Percentiles rank a stretch among this genome's conserved stretches.
Evolutionary conservation across 352 stramenopile genomes (phyloP).

Genomic region (Phytophthora colocasiae): DNA sequence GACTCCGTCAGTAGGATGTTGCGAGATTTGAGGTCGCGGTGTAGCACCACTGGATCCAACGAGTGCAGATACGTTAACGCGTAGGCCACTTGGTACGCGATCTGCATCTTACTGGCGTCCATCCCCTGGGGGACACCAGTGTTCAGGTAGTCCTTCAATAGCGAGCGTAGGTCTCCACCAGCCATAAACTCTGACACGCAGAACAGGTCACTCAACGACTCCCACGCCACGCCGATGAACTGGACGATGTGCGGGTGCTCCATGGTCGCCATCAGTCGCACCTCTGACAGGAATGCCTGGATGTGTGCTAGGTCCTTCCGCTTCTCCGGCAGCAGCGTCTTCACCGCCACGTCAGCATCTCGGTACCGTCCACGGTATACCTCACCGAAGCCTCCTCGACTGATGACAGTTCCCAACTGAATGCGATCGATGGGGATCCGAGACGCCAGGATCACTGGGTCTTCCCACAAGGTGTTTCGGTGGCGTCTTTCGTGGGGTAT

Average conservation of each 20-base stretch:
- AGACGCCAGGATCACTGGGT: slow-evolving; percentile 45
- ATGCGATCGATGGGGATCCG: slow-evolving; percentile 49
- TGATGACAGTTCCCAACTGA: slow-evolving; percentile 37
- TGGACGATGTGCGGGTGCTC: slow-evolving; percentile 56
- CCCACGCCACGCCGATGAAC: slow-evolving; percentile 59
- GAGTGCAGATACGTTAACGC: slow-evolving; percentile 41
- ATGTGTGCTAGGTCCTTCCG: slow-evolving; percentile 48
- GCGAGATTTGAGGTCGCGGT: slow-evolving; percentile 70
- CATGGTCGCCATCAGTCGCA: slow-evolving; percentile 46
- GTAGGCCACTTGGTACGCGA: slow-evolving; percentile 41
- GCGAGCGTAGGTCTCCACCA: slow-evolving; percentile 46
- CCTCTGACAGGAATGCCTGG: slow-evolving; percentile 49
- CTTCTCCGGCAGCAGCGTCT: slow-evolving; percentile 48
- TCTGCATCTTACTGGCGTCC: slow-evolving; percentile 38
- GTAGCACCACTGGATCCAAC: slow-evolving; percentile 36
- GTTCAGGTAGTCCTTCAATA: slow-evolving; percentile 39
- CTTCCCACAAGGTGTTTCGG: slow-evolving; percentile 35
- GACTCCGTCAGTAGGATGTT: slow-evolving; percentile 61
- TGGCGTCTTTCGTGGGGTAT: slow-evolving; percentile 12
- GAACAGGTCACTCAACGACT: slow-evolving; percentile 53
- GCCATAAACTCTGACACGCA: slow-evolving; percentile 60
- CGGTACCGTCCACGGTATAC: slow-evolving; percentile 48
- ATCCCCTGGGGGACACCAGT: slow-evolving; percentile 21
- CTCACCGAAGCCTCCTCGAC: slow-evolving; percentile 42
- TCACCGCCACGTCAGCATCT: slow-evolving; percentile 46